Percentiles rank a stretch among this genome's conserved stretches.
phyloP scores from a whole-genome alignment of 2,329 filamentous ascomycete genomes.

The Scytalidium sp. region DNA sequence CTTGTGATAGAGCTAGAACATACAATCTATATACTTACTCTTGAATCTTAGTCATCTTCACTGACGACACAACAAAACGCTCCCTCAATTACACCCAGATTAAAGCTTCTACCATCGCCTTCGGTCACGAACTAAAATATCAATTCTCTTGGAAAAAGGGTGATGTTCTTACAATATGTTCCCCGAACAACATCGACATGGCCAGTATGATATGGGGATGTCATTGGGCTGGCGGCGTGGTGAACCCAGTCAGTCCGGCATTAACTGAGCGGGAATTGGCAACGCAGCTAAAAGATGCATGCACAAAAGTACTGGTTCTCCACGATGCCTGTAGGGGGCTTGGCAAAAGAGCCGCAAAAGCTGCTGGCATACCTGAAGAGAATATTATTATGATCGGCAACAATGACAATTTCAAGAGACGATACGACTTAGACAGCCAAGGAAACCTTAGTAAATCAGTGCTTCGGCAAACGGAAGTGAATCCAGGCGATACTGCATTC shows the following conservation, averaged over 20 bases:
- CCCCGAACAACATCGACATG: slow-evolving; percentile 81
- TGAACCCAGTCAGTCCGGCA: slow-evolving; percentile 80
- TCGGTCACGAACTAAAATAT: slow-evolving; percentile 73
- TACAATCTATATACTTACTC: neutral
- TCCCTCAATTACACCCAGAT: slow-evolving; percentile 67
- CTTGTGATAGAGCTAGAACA: slow-evolving; percentile 7
- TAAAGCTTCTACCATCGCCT: slow-evolving; percentile 61
- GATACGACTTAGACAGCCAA: slow-evolving; percentile 23
- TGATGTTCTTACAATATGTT: slow-evolving; percentile 77
- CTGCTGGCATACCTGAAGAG: slow-evolving; percentile 65
- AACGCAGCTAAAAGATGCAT: slow-evolving; percentile 77
- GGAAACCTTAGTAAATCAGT: slow-evolving; percentile 53
- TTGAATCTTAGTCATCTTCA: slow-evolving; percentile 9
- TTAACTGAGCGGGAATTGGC: slow-evolving; percentile 81
- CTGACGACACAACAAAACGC: slow-evolving; percentile 53
- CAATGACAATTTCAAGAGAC: slow-evolving; percentile 63
- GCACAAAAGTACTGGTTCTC: slow-evolving; percentile 72
- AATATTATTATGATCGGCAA: slow-evolving; percentile 74
- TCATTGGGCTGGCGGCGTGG: slow-evolving; percentile 76
- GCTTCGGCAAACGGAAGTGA: too few species aligned
- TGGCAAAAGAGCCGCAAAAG: slow-evolving; percentile 64
- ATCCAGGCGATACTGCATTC: slow-evolving; percentile 60
- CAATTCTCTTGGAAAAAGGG: slow-evolving; percentile 74
- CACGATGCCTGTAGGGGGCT: slow-evolving; percentile 63
- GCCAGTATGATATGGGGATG: slow-evolving; percentile 72